These are phyloP conservation scores for Monoraphidium neglectum DNA, from an alignment of 139 green algal species.

Conservation along the genomic window DNA sequence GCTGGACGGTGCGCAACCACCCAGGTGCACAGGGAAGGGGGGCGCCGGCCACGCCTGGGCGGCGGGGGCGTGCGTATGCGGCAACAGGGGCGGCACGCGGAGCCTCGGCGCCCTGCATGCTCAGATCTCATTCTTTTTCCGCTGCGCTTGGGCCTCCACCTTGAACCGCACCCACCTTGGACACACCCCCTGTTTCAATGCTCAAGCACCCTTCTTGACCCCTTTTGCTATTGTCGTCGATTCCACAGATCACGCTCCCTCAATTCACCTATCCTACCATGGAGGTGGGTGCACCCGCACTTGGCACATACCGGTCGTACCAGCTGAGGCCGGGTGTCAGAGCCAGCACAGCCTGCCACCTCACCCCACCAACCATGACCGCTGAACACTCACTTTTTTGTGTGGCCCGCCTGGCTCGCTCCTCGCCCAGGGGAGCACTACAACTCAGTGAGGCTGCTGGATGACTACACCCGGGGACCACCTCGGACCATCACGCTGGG, in stretches of 20 bases:
- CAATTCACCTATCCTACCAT: constrained; percentile 67
- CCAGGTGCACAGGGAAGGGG: not conserved
- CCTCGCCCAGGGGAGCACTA: constrained; percentile 75
- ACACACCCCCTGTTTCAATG: not conserved
- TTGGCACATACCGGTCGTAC: too few relatives aligned
- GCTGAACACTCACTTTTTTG: too few relatives aligned
- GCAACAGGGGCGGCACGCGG: not conserved
- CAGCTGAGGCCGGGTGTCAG: too few relatives aligned
- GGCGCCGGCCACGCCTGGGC: not conserved
- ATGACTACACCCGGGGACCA: constrained; percentile 38
- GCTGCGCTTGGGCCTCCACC: not conserved
- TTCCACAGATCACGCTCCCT: not conserved
- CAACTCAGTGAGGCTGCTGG: constrained; percentile 57
- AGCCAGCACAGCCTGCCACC: too few relatives aligned
- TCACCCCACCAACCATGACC: too few relatives aligned
- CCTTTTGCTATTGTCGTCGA: not conserved
- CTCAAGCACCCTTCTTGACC: not conserved
- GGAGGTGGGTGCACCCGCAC: too few relatives aligned
- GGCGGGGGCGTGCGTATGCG: not conserved
- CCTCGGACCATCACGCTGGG: constrained; percentile 1
- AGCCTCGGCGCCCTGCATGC: not conserved
- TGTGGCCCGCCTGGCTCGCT: too few relatives aligned
- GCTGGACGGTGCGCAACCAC: constrained; percentile 65
- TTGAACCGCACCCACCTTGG: too few relatives aligned
- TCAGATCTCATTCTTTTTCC: not conserved